phyloP scores from a whole-genome alignment of 345 rosid genomes.

The Pugionium dolabratum region DNA sequence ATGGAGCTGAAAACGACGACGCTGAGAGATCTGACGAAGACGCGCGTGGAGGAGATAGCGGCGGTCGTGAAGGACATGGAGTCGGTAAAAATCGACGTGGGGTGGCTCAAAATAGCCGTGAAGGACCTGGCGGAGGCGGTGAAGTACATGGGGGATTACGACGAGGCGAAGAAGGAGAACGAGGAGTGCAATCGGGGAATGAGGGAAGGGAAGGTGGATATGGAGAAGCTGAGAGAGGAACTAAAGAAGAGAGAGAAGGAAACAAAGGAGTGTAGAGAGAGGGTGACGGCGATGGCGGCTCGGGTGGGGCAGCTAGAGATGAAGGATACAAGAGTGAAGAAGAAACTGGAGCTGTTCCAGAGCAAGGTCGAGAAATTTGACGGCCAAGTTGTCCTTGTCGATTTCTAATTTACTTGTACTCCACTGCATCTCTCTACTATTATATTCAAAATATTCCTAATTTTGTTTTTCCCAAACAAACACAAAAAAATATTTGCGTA shows the following conservation, averaged over 20 bases:
- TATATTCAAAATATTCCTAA: too few relatives aligned
- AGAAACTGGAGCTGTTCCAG: slow-evolving; percentile 25
- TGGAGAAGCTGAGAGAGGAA: slow-evolving; percentile 48
- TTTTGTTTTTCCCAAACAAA: too few relatives aligned
- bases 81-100: slow-evolving; percentile 58
- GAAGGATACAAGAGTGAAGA: slow-evolving; percentile 31
- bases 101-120: slow-evolving; percentile 51
- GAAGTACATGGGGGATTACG: slow-evolving; percentile 21
- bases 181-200: slow-evolving; percentile 26
- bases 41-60: slow-evolving; percentile 61
- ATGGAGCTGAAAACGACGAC: slow-evolving; percentile 66
- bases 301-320: slow-evolving; percentile 34
- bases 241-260: slow-evolving; percentile 36
- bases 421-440: too few relatives aligned
- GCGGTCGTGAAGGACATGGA: slow-evolving; percentile 85
- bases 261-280: slow-evolving; percentile 30
- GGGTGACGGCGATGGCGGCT: slow-evolving; percentile 38
- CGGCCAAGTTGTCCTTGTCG: slow-evolving; percentile 26
- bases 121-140: slow-evolving; percentile 53
- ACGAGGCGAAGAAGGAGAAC: slow-evolving; percentile 26
- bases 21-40: slow-evolving; percentile 57
- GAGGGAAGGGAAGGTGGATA: slow-evolving; percentile 28
- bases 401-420: not conserved
- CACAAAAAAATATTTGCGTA: too few relatives aligned
- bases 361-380: slow-evolving; percentile 33